Evolutionary conservation across 257 asterid genomes (phyloP).

Genomic region (Parsonsia alboflavescens): DNA sequence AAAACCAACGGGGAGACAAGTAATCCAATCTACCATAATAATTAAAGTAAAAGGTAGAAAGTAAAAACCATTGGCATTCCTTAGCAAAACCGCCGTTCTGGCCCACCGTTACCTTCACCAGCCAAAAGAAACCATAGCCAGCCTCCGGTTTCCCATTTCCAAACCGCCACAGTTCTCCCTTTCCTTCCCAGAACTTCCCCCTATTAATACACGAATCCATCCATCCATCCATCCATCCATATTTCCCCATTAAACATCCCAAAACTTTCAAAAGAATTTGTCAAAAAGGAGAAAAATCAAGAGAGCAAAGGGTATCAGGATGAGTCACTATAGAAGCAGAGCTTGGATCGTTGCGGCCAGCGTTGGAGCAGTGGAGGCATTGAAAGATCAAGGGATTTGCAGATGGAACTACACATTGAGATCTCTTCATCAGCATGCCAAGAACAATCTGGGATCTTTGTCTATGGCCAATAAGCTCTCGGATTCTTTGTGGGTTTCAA

Average conservation of each 20-base stretch:
- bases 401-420: constrained; percentile 20
- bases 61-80: not conserved
- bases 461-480: constrained; percentile 20
- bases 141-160: too few species aligned
- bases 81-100: not conserved
- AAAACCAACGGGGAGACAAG: too few species aligned
- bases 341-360: constrained; percentile 23
- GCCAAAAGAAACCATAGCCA: too few species aligned
- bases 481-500: constrained; percentile 2
- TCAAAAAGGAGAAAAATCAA: not conserved
- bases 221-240: too few species aligned
- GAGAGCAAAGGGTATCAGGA: too few species aligned
- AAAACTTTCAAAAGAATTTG: too few species aligned
- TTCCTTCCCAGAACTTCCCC: too few species aligned
- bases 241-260: too few species aligned
- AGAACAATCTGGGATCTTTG: constrained; percentile 13
- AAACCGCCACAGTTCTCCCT: too few species aligned
- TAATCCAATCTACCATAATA: too few species aligned
- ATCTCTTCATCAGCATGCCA: constrained; percentile 14
- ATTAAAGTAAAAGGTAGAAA: too few species aligned
- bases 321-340: constrained; percentile 20
- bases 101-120: not conserved
- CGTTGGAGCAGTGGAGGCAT: constrained; percentile 25
- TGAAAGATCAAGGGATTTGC: constrained; percentile 27
- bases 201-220: too few species aligned